Conservation (phyloP, 2,329 filamentous ascomycete species). For the Penicillium brevicompactum region DNA sequence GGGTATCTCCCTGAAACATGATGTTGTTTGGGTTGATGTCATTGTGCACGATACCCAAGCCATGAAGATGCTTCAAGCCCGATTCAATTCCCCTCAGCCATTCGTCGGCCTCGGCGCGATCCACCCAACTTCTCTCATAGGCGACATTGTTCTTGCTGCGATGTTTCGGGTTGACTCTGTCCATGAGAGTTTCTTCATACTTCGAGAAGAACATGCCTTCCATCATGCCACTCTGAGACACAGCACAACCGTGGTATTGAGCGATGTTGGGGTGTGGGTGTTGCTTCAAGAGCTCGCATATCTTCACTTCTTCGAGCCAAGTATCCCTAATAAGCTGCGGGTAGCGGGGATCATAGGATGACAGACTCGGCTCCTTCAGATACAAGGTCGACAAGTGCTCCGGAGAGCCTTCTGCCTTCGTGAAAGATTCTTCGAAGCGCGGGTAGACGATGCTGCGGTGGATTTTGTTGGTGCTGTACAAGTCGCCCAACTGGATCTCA, state of each 20-base stretch:
- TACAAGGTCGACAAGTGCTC: neutral
- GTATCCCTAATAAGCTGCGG: slow-evolving; percentile 1
- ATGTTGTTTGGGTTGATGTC: slow-evolving; percentile 95
- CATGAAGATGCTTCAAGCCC: slow-evolving; percentile 82
- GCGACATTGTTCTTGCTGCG: neutral
- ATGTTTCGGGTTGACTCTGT: neutral
- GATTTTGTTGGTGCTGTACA: slow-evolving; percentile 7
- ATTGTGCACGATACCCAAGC: slow-evolving; percentile 83
- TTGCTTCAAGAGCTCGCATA: slow-evolving; percentile 3
- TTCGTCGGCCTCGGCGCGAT: neutral
- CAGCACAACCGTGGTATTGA: slow-evolving; percentile 7
- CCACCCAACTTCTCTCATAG: neutral
- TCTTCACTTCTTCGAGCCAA: slow-evolving; percentile 1
- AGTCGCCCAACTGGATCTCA: neutral
- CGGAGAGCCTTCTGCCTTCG: neutral
- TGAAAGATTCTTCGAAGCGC: slow-evolving; percentile 4
- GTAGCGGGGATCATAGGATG: neutral
- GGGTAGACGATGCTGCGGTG: neutral
- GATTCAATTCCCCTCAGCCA: slow-evolving; percentile 19
- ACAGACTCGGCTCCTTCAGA: slow-evolving; percentile 7
- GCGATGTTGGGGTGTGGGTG: slow-evolving; percentile 7
- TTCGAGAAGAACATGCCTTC: slow-evolving; percentile 4
- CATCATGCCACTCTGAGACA: neutral
- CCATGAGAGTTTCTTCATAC: slow-evolving; percentile 8
- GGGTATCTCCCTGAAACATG: slow-evolving; percentile 60